phyloP scores from a whole-genome alignment of 352 stramenopile species.

The Globisporangium splendens region DNA sequence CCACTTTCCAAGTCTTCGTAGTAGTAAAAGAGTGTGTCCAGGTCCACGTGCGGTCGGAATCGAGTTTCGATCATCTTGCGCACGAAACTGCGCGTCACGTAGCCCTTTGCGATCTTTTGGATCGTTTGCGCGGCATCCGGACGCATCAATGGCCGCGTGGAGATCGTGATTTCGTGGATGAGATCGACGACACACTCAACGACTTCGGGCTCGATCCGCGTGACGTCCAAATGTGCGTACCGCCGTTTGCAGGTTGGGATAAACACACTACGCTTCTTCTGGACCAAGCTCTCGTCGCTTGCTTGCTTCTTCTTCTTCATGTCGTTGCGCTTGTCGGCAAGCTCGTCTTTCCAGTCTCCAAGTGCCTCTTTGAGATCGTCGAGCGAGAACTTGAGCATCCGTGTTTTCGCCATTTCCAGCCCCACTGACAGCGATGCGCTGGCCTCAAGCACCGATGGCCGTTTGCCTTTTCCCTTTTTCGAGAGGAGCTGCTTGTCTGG shows the following conservation, averaged over 20 bases:
- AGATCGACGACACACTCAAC: conserved; percentile 48
- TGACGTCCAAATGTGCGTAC: conserved; percentile 59
- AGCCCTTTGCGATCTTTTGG: conserved; percentile 46
- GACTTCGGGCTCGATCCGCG: conserved; percentile 59
- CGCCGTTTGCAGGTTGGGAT: conserved; percentile 37
- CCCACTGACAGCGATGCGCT: conserved; percentile 36
- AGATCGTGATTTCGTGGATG: conserved; percentile 26
- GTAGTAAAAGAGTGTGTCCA: conserved; percentile 49
- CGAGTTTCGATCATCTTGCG: conserved; percentile 29
- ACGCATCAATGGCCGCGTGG: conserved; percentile 24
- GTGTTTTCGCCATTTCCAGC: conserved; percentile 50
- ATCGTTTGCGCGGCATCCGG: conserved; percentile 56
- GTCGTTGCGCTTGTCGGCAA: conserved; percentile 25
- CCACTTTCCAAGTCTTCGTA: conserved; percentile 43
- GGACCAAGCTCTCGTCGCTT: not conserved
- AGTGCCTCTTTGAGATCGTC: conserved; percentile 39
- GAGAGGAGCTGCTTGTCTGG: not conserved
- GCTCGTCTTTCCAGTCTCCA: conserved; percentile 55
- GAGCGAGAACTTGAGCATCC: conserved; percentile 42
- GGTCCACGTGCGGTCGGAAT: conserved; percentile 38
- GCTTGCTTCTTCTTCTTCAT: conserved; percentile 18
- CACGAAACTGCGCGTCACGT: conserved; percentile 34
- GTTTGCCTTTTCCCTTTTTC: not conserved
- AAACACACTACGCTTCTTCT: conserved; percentile 21
- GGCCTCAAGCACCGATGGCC: conserved; percentile 13